phyloP scores from a whole-genome alignment of 768 basidiomycete species.

The Hypholoma fasciculare region DNA sequence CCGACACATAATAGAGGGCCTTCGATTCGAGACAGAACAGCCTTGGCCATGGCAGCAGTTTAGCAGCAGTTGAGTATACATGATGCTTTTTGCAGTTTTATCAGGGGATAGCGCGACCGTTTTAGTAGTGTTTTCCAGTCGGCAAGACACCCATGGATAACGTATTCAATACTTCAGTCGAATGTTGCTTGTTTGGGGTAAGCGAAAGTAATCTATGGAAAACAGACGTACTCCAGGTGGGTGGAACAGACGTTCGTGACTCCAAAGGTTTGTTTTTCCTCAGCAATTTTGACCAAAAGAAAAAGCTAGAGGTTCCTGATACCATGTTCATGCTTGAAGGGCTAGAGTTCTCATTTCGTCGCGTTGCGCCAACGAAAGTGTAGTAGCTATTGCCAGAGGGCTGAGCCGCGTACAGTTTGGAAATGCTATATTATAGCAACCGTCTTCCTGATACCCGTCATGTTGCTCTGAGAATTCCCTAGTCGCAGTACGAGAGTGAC shows the following conservation, averaged over 20 bases:
- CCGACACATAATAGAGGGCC: too few species aligned
- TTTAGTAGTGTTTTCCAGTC: slow-evolving; percentile 10
- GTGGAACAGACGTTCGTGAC: slow-evolving; percentile 21
- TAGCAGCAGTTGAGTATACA: slow-evolving; percentile 23
- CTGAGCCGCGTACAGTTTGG: too few species aligned
- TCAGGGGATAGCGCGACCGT: not conserved
- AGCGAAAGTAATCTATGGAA: too few species aligned
- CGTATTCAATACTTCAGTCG: not conserved
- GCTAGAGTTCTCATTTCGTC: too few species aligned
- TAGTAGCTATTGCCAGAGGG: too few species aligned
- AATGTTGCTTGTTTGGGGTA: not conserved
- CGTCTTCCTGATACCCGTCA: too few species aligned
- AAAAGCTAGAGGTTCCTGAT: slow-evolving; percentile 8
- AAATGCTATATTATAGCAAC: too few species aligned
- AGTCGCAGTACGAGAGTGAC: too few species aligned
- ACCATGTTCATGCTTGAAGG: not conserved
- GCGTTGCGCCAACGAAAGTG: slow-evolving; percentile 6
- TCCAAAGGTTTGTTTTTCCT: slow-evolving; percentile 23
- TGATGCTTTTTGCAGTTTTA: slow-evolving; percentile 32
- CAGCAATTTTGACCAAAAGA: slow-evolving; percentile 21
- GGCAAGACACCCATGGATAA: not conserved
- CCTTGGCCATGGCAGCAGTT: too few species aligned
- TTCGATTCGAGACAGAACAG: too few species aligned
- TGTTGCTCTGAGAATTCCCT: too few species aligned
- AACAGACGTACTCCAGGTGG: slow-evolving; percentile 11